Evolutionary conservation across 805 yeast species (phyloP).

Genomic region (Metschnikowia corniflorae): DNA sequence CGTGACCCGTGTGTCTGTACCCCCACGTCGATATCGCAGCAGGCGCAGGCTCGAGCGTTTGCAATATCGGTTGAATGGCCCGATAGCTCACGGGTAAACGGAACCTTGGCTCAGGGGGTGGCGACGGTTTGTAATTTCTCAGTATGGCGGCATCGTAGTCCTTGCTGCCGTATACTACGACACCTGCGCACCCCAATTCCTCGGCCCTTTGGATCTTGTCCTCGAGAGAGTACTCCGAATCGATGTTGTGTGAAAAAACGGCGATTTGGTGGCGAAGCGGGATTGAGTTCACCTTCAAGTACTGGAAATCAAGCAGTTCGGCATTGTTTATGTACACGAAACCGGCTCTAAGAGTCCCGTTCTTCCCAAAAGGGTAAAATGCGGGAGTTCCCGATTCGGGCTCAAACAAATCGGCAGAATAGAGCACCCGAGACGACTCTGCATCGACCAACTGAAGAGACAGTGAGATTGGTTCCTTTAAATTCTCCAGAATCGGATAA

Average conservation of each 20-base stretch:
- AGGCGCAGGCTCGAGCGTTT: constrained; percentile 9
- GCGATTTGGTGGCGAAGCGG: constrained; percentile 25
- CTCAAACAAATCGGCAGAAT: constrained; percentile 26
- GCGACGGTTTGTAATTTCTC: constrained; percentile 11
- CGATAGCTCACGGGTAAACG: constrained; percentile 17
- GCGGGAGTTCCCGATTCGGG: constrained; percentile 29
- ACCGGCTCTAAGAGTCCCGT: constrained; percentile 23
- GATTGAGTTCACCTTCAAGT: constrained; percentile 19
- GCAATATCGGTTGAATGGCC: constrained; percentile 14
- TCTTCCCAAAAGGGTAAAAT: constrained; percentile 25
- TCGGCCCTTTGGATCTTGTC: constrained; percentile 15
- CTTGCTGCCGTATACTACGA: constrained; percentile 15
- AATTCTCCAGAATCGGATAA: constrained; percentile 11
- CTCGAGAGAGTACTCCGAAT: constrained; percentile 6
- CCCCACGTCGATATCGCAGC: constrained; percentile 12
- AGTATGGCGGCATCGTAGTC: constrained; percentile 10
- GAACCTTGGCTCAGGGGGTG: constrained; percentile 3
- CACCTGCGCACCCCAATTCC: constrained; percentile 12
- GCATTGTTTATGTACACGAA: constrained; percentile 35
- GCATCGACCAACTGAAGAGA: constrained; percentile 23
- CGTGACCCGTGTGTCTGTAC: constrained; percentile 9
- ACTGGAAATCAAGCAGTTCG: constrained; percentile 24
- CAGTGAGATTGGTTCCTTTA: constrained; percentile 26
- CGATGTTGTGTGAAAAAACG: constrained; percentile 20
- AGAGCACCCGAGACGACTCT: constrained; percentile 20